Conservation (phyloP, 129 eudicot genomes). For the Tagetes erecta region DNA sequence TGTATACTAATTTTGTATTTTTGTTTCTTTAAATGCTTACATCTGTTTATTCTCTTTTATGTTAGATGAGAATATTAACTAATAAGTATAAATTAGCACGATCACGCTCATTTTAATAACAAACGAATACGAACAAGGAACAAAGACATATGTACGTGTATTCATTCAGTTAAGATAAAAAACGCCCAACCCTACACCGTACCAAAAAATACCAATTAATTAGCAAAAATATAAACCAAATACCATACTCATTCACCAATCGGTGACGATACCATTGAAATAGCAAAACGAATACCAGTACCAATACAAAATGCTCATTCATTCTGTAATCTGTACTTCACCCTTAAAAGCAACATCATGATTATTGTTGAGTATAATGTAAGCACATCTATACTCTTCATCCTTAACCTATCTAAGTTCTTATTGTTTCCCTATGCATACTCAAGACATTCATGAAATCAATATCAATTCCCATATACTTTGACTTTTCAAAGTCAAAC, state of each 20-base stretch:
- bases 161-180: not conserved
- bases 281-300: not conserved
- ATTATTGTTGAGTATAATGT: not conserved
- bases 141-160: too few species aligned
- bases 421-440: not conserved
- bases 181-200: too few species aligned
- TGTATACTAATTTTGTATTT: not conserved
- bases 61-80: not conserved
- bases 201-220: too few species aligned
- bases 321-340: not conserved
- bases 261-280: too few species aligned
- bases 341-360: not conserved
- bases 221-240: too few species aligned
- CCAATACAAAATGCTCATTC: too few species aligned
- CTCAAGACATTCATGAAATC: not conserved
- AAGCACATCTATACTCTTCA: not conserved
- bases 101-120: not conserved
- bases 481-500: not conserved
- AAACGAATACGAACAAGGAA: not conserved
- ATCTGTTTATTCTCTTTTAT: not conserved
- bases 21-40: too few species aligned
- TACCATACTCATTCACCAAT: too few species aligned
- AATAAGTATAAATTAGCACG: not conserved
- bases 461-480: not conserved
- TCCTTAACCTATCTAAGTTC: not conserved